phyloP scores from a whole-genome alignment of 225 moss, liverwort and hornwort species.

The Pseudoscleropodium purum region DNA sequence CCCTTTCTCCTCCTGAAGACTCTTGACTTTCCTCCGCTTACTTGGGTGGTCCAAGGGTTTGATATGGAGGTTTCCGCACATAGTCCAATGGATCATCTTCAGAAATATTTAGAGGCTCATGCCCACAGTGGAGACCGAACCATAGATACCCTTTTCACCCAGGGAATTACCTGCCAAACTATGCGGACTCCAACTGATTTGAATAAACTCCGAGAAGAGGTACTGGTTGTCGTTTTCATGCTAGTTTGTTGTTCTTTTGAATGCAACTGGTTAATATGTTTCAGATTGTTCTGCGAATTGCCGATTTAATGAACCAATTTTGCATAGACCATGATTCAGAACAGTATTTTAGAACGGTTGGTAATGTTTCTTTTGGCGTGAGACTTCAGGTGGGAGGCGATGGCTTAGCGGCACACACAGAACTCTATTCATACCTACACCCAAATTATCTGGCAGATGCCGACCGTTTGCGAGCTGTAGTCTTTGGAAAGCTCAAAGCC shows the following conservation, averaged over 20 bases:
- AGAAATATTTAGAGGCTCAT: conserved; percentile 87
- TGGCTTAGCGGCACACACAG: conserved; percentile 71
- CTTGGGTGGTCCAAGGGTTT: conserved; percentile 97
- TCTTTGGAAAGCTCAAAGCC: conserved; percentile 68
- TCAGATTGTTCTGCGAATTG: background rate
- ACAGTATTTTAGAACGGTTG: background rate
- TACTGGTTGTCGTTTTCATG: background rate
- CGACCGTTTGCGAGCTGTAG: conserved; percentile 32
- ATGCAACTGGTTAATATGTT: background rate
- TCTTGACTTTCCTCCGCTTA: conserved; percentile 82
- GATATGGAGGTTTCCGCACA: conserved; percentile 75
- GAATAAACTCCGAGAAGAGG: conserved; percentile 79
- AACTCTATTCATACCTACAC: conserved; percentile 73
- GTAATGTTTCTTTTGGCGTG: background rate
- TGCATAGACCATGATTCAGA: background rate
- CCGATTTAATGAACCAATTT: background rate
- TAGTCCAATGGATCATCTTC: conserved; percentile 78
- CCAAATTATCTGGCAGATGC: conserved; percentile 76
- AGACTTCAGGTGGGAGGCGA: conserved; percentile 59
- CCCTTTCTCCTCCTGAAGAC: conserved; percentile 74
- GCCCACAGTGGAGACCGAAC: conserved; percentile 91
- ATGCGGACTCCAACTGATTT: conserved; percentile 88
- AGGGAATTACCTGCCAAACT: conserved; percentile 78
- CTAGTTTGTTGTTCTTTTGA: background rate
- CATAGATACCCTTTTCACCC: conserved; percentile 82